Base-by-base conservation (phyloP, 1,139 yeast species). In the Taphrina pruni region DNA sequence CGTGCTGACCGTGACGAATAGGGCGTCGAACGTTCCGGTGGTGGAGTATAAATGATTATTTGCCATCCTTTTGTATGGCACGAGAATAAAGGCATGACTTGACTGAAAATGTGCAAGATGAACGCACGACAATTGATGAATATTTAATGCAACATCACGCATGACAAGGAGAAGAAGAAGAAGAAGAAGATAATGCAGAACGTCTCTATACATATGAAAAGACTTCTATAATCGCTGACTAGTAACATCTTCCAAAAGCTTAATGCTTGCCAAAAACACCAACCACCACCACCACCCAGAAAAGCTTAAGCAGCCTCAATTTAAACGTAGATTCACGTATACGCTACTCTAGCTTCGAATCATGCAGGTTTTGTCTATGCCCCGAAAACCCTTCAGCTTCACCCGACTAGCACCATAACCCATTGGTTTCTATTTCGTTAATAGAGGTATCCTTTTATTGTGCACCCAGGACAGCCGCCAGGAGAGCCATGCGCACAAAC, bases 401-500 rank as follows among this genome's bases (percentile, higher is more conserved):
- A 6, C 48, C 20, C 8, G 20, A 14, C 20, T 45, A 7, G 5
- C 48, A 45, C 32, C 32, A 26, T 26, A 4, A 26, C 32, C 32
- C 4, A 26, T 26, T 26, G 17, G 17, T 17, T 17, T 17, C 17
- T 17, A 17, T 17, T 17, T 17, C 17, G 17, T 17, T 17, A 17
- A 17, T 17, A 17, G 17, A 17, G 17, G 17, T 41, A n/a, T 50
- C 4, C 38, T 5, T 54, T 41, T 45, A 58, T 32, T 58, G 62
- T 35, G 43, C 62, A 6, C 62, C 99, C 81, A 95, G 87, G 73
- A 95, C 99, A 96, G 94, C 89, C 72, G 98, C 97, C 79, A 95
- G 85, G 74, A 95, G 83, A 21, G 99, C 99, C 99, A 95, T 95
- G 85, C 99, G 91, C 69, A 95, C 97, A 78, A 88, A 95, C 80